phyloP scores from a whole-genome alignment of 1,139 yeast genomes.

The Trichomonascaceae sp. region DNA sequence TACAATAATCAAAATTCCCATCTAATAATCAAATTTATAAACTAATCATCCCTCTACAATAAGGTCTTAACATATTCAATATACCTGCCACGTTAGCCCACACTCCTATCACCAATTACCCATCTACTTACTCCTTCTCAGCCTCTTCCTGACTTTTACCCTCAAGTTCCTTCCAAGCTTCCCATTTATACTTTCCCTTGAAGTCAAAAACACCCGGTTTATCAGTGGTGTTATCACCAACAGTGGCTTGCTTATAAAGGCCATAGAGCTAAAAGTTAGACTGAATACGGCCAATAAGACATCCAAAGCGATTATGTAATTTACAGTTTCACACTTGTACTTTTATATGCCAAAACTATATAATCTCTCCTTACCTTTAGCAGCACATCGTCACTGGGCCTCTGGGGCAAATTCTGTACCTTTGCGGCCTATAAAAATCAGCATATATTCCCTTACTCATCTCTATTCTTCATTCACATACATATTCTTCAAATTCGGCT shows the following conservation, averaged over 20 bases:
- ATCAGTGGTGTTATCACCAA: constrained; percentile 83
- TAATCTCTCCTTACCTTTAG: constrained; percentile 47
- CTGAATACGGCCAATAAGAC: not conserved
- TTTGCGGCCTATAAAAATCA: constrained; percentile 55
- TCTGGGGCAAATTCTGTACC: constrained; percentile 65
- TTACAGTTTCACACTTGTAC: too few relatives aligned
- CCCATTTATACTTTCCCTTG: constrained; percentile 97
- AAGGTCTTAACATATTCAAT: constrained; percentile 18
- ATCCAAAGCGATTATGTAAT: too few relatives aligned
- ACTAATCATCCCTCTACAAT: constrained; percentile 2
- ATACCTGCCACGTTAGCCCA: constrained; percentile 10
- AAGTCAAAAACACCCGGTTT: constrained; percentile 82
- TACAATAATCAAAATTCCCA: too few relatives aligned
- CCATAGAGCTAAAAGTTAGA: constrained; percentile 51
- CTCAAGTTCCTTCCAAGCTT: constrained; percentile 84
- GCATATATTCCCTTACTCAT: not conserved
- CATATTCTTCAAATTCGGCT: not conserved
- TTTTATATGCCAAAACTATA: not conserved
- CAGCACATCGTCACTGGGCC: constrained; percentile 84
- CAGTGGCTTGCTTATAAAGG: constrained; percentile 92
- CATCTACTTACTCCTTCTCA: constrained; percentile 63
- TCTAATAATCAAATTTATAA: too few relatives aligned
- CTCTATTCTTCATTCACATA: not conserved
- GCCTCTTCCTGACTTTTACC: constrained; percentile 89
- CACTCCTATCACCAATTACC: not conserved